A percentile compares a stretch with the other conserved stretches of the same genome.
Conservation (phyloP, 2,329 filamentous ascomycete genomes). For the Ramularia endophylla region DNA sequence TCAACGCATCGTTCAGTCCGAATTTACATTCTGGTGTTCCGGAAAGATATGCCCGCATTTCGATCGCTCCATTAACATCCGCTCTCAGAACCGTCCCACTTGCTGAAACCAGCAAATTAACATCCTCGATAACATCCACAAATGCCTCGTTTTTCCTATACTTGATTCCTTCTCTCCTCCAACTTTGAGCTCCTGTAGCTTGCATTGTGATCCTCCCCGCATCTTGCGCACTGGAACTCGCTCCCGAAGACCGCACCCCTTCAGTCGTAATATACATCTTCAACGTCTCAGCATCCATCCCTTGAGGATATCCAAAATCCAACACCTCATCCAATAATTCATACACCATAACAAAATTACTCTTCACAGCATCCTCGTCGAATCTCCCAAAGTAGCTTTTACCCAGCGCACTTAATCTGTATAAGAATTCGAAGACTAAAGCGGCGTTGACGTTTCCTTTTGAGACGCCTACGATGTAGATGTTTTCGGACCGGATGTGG, state of each 20-base stretch:
- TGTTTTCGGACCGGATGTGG: constrained; percentile 99
- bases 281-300: constrained; percentile 95
- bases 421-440: constrained; percentile 95
- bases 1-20: constrained; percentile 87
- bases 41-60: constrained; percentile 96
- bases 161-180: constrained; percentile 95
- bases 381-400: constrained; percentile 98
- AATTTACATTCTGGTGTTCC: constrained; percentile 99
- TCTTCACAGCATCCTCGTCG: constrained; percentile 99
- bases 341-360: constrained; percentile 98
- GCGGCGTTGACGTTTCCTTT: constrained; percentile 99
- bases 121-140: constrained; percentile 98
- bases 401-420: constrained; percentile 81
- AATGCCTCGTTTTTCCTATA: constrained; percentile 99
- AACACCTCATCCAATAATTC: constrained; percentile 97
- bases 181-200: constrained; percentile 92
- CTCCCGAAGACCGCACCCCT: constrained; percentile 87
- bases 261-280: constrained; percentile 99
- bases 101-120: constrained; percentile 98
- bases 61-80: constrained; percentile 93
- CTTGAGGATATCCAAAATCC: constrained; percentile 98
- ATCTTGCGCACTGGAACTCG: constrained; percentile 57
- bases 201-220: constrained; percentile 99
- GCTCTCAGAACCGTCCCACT: constrained; percentile 90
- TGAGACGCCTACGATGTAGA: constrained; percentile 93